phyloP scores from a whole-genome alignment of 176 grass and related monocot species.

The Bolboschoenus planiculmis region DNA sequence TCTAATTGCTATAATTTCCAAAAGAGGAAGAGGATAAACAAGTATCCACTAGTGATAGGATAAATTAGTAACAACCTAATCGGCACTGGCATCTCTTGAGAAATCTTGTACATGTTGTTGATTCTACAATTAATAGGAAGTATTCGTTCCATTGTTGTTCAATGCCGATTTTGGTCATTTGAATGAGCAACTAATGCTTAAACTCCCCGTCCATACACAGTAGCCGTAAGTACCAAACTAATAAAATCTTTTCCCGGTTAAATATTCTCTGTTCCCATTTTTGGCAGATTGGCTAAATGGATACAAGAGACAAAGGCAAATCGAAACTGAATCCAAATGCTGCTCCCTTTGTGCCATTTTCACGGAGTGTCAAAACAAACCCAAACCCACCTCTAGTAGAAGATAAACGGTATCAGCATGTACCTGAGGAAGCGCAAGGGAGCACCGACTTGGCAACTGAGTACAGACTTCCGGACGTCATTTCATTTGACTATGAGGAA shows the following conservation, averaged over 20 bases:
- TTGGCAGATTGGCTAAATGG: slow-evolving; percentile 18
- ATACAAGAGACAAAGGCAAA: neutral
- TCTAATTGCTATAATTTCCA: neutral
- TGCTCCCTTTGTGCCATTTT: slow-evolving; percentile 8
- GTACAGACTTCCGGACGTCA: neutral
- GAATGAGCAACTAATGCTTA: neutral
- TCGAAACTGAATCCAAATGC: slow-evolving; percentile 20
- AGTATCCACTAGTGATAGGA: neutral
- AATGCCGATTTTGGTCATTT: neutral
- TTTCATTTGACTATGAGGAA: slow-evolving; percentile 12
- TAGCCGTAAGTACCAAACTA: neutral
- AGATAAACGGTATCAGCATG: neutral
- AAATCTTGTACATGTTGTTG: neutral
- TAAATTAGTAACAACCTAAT: neutral
- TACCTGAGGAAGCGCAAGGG: neutral
- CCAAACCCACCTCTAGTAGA: neutral
- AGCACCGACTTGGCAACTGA: neutral
- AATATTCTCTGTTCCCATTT: neutral
- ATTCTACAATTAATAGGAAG: neutral
- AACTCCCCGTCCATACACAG: neutral
- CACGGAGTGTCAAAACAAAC: too few species aligned
- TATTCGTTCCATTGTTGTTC: neutral
- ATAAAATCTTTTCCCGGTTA: neutral
- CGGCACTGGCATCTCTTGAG: neutral
- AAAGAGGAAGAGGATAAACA: neutral